Evolutionary conservation across 306 rosid genomes (phyloP).

Genomic region (Ochetophila trinervis): DNA sequence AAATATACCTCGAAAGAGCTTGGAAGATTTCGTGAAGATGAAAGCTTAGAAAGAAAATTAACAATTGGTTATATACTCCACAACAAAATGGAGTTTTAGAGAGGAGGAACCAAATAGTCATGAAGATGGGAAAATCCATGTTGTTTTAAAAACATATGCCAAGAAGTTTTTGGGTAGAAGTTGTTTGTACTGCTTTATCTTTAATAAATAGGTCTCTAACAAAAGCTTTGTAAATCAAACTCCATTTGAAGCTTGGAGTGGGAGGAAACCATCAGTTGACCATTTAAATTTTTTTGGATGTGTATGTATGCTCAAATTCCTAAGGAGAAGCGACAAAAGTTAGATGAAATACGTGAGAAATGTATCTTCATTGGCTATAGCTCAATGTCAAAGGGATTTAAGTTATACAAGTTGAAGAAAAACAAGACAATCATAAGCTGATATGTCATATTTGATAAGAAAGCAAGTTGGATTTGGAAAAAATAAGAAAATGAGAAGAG

Average conservation of each 20-base stretch:
- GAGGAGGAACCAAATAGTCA: not conserved
- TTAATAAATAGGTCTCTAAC: not conserved
- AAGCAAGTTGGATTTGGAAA: not conserved
- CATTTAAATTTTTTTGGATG: conserved; percentile 8
- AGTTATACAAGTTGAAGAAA: not conserved
- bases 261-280: not conserved
- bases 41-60: not conserved
- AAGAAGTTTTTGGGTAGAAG: conserved; percentile 8
- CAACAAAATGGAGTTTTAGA: conserved; percentile 6
- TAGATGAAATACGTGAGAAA: not conserved
- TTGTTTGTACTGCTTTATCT: not conserved
- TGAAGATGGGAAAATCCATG: not conserved
- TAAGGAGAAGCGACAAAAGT: not conserved
- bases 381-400: not conserved
- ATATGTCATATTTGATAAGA: not conserved
- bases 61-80: not conserved
- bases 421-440: not conserved
- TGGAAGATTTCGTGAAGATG: conserved; percentile 1
- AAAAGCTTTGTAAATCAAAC: not conserved
- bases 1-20: not conserved
- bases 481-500: not conserved
- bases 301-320: not conserved
- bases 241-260: conserved; percentile 1
- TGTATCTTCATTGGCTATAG: not conserved
- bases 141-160: not conserved